A percentile compares a stretch with the other conserved stretches of the same genome.
Conservation (phyloP, 2,329 filamentous ascomycete genomes). For the Venturiaceae sp. region DNA sequence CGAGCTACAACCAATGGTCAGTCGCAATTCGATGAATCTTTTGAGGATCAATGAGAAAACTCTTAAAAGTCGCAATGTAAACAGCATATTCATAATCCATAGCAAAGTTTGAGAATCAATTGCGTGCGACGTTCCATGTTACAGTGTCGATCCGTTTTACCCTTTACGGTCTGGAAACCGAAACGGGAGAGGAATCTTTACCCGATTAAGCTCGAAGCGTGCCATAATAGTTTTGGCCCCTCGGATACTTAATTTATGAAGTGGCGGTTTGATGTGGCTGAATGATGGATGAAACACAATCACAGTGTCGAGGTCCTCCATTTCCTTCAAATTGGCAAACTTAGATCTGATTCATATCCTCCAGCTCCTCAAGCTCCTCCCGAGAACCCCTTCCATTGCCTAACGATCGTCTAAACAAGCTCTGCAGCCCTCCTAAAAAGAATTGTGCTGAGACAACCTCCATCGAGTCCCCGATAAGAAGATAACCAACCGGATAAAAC, state of each 20-base stretch:
- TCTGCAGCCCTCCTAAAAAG: no score
- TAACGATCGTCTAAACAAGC: no score
- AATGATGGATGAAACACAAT: no score
- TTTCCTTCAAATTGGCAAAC: no score
- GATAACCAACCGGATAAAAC: no score
- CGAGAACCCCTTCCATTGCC: no score
- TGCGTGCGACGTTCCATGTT: not conserved
- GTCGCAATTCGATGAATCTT: not conserved
- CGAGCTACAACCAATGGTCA: not conserved
- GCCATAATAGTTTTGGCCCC: not conserved
- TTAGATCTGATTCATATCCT: no score
- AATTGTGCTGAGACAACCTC: no score
- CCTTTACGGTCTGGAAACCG: not conserved
- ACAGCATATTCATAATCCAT: not conserved
- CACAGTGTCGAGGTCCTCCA: no score
- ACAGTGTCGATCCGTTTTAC: not conserved
- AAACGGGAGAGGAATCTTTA: not conserved
- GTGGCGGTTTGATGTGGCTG: no score
- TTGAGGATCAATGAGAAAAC: not conserved
- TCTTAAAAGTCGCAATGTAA: not conserved
- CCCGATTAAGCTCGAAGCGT: not conserved
- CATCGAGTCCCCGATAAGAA: no score
- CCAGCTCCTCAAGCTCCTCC: no score
- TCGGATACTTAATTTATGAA: not conserved
- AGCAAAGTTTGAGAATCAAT: not conserved